Conservation (phyloP, 1,284 basidiomycete species). For the Sporisorium iseilematis-ciliati region DNA sequence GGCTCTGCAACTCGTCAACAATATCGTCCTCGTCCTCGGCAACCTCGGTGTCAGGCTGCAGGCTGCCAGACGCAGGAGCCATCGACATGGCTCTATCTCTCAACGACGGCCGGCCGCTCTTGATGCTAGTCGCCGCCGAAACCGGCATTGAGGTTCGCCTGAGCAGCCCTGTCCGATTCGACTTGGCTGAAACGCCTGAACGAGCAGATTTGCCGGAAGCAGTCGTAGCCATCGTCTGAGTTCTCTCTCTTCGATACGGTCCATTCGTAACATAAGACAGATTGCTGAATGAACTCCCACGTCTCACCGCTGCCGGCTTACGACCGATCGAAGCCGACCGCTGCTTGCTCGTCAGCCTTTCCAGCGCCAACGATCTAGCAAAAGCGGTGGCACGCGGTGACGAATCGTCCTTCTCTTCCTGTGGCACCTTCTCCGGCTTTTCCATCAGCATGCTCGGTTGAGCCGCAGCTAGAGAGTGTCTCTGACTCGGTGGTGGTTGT, state of each 20-base stretch:
- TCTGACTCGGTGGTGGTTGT: not conserved
- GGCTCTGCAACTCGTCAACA: slow-evolving; percentile 17
- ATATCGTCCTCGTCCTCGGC: slow-evolving; percentile 18
- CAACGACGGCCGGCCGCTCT: not conserved
- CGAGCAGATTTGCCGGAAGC: slow-evolving; percentile 9
- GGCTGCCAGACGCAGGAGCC: slow-evolving; percentile 4
- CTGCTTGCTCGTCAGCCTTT: slow-evolving; percentile 19
- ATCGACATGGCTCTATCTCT: slow-evolving; percentile 14
- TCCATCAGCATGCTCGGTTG: slow-evolving; percentile 3
- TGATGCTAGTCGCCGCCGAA: not conserved
- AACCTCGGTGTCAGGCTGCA: slow-evolving; percentile 15
- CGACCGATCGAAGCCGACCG: not conserved
- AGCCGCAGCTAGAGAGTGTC: slow-evolving; percentile 21
- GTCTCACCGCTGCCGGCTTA: not conserved
- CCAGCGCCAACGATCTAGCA: slow-evolving; percentile 11
- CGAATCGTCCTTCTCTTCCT: slow-evolving; percentile 10
- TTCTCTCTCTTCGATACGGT: slow-evolving; percentile 4
- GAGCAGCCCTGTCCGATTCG: slow-evolving; percentile 8
- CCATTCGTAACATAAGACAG: not conserved
- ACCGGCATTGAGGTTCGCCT: slow-evolving; percentile 24
- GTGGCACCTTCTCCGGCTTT: not conserved
- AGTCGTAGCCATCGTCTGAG: slow-evolving; percentile 12
- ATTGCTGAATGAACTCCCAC: not conserved
- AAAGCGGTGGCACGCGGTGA: slow-evolving; percentile 17
- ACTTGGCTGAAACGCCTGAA: slow-evolving; percentile 7